These are phyloP conservation scores for Didymella sp. DNA, from an alignment of 2,329 filamentous ascomycete species.

Conservation along the genomic window DNA sequence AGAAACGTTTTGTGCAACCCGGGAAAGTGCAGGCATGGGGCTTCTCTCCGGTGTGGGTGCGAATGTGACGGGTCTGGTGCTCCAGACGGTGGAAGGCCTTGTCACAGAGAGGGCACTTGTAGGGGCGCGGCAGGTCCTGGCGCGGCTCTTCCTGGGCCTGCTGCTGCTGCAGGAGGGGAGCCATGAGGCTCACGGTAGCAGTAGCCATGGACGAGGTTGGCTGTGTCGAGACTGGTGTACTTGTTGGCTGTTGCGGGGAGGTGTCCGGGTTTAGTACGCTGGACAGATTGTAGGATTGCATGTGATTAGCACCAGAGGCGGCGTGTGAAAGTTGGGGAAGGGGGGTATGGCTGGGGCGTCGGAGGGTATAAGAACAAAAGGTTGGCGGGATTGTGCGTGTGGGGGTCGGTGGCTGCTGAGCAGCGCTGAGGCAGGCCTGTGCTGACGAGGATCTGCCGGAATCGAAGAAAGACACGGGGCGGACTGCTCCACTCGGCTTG, in stretches of 20 bases:
- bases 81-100: slow-evolving; percentile 98
- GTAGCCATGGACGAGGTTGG: slow-evolving; percentile 48
- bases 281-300: slow-evolving; percentile 47
- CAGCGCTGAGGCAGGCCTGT: slow-evolving; percentile 31
- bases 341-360: slow-evolving; percentile 45
- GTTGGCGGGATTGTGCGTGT: slow-evolving; percentile 35
- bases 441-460: slow-evolving; percentile 45
- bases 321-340: slow-evolving; percentile 47
- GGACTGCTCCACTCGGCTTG: slow-evolving; percentile 33
- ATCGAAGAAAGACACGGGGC: slow-evolving; percentile 33
- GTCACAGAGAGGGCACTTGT: slow-evolving; percentile 98
- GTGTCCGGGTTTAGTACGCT: slow-evolving; percentile 51
- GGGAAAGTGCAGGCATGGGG: slow-evolving; percentile 95
- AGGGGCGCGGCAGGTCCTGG: slow-evolving; percentile 90
- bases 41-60: slow-evolving; percentile 98
- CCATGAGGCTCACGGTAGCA: slow-evolving; percentile 57
- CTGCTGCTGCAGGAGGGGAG: slow-evolving; percentile 65
- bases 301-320: slow-evolving; percentile 49
- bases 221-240: slow-evolving; percentile 19
- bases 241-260: slow-evolving; percentile 17
- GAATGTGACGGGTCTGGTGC: slow-evolving; percentile 90
- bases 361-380: slow-evolving; percentile 44
- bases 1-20: slow-evolving; percentile 96
- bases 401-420: slow-evolving; percentile 40
- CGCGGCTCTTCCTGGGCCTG: slow-evolving; percentile 61